Base-by-base conservation (phyloP, 331 rosid genomes). In the Phaseolus coccineus region DNA sequence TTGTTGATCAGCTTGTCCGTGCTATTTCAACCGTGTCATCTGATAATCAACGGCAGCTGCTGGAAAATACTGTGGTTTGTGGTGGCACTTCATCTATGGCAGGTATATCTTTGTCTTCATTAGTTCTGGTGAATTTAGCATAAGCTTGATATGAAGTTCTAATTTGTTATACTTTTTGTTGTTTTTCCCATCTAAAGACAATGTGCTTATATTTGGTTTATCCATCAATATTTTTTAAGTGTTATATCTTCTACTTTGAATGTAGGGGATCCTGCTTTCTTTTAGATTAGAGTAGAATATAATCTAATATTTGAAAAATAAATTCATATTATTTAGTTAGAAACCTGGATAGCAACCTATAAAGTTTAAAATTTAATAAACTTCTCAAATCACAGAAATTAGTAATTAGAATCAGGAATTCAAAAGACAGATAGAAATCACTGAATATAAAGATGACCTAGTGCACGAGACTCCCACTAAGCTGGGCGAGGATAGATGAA, bases 1-100 rank as follows among this genome's bases (percentile, higher is more conserved):
- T 93, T 80, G 97, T 93, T 55, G 97, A 93, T 82, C 97, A 91
- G 86, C 97, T 93, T 76, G 94, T 91, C 71, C 93, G 90, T 81
- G 83, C 88, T 82, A 91, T 94, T 86, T 90, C 98, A 83, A 87
- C 90, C 28, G 97, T 94, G 55, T 92, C 98, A 30, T 92, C 98
- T 33, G 97, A 94, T 84, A 92, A 92, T 86, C 98, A 92, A 67
- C 85, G 96, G 40, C 98, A 94, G 47, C 88, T 94, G 80, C 89
- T 94, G 59, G 98, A 94, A 85, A 94, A 94, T 56, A 92, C 98
- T 0, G 96, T 94, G 70, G 89, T 94, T 63, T 94, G 96, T 79
- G 97, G 98, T 80, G 96, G 93, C 76, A 91, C 98, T 62, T 85
- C 95, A 81, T 83, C 93, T 35, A 94, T 92, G 93, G 83, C 83